A percentile compares a stretch with the other conserved stretches of the same genome.
phyloP scores from a whole-genome alignment of 495 filamentous ascomycete species.

The Penicillium canariense region DNA sequence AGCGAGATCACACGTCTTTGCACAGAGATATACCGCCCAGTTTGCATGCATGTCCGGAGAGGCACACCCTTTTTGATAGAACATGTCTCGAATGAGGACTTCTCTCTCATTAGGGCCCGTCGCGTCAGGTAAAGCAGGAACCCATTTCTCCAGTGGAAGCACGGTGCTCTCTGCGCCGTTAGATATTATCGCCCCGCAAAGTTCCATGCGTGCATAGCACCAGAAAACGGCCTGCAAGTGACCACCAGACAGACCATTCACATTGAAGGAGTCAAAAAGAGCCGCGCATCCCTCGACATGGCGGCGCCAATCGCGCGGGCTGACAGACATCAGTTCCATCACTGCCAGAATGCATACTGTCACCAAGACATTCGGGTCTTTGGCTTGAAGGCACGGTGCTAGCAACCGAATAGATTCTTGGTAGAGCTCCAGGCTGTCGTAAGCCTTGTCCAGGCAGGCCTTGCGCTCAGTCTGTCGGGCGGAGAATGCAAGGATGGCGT shows the following conservation, averaged over 20 bases:
- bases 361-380: slow-evolving; percentile 34
- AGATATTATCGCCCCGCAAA: slow-evolving; percentile 42
- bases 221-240: slow-evolving; percentile 42
- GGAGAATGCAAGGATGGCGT: slow-evolving; percentile 38
- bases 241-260: slow-evolving; percentile 35
- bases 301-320: slow-evolving; percentile 37
- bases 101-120: slow-evolving; percentile 17
- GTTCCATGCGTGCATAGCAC: slow-evolving; percentile 45
- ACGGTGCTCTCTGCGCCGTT: slow-evolving; percentile 36
- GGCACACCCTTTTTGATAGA: slow-evolving; percentile 20
- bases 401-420: slow-evolving; percentile 37
- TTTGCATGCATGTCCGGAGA: slow-evolving; percentile 37
- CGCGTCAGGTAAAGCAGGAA: slow-evolving; percentile 19
- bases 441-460: slow-evolving; percentile 28
- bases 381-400: slow-evolving; percentile 27
- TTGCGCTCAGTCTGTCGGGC: slow-evolving; percentile 37
- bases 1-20: slow-evolving; percentile 35
- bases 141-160: slow-evolving; percentile 34
- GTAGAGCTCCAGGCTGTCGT: slow-evolving; percentile 38
- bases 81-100: slow-evolving; percentile 21
- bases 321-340: slow-evolving; percentile 45
- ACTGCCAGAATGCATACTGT: slow-evolving; percentile 30
- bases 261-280: slow-evolving; percentile 34
- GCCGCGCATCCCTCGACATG: slow-evolving; percentile 44
- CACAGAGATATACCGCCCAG: slow-evolving; percentile 41